Conservation (phyloP, 2,329 filamentous ascomycete species). For the Rhinocladiella mackenziei region DNA sequence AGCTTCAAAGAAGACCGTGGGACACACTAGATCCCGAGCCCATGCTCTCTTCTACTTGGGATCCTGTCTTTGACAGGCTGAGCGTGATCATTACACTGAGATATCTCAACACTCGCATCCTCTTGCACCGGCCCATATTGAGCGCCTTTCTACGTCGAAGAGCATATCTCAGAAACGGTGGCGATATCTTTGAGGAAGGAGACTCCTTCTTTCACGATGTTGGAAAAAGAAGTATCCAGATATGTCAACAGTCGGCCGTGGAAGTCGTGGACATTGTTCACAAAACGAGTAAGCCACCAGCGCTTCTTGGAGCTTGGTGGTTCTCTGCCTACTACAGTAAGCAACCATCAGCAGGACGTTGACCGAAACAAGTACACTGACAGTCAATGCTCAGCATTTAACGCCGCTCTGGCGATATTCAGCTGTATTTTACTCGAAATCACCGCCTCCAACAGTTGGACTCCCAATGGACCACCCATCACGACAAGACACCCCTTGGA, state of each 20-base stretch:
- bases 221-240: conserved; percentile 26
- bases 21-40: conserved; percentile 14
- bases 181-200: conserved; percentile 5
- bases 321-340: conserved; percentile 40
- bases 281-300: conserved; percentile 19
- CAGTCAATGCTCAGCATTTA: conserved; percentile 30
- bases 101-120: conserved; percentile 21
- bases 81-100: conserved; percentile 23
- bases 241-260: conserved; percentile 34
- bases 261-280: conserved; percentile 35
- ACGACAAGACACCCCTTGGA: conserved; percentile 10
- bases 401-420: conserved; percentile 37
- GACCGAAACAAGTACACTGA: conserved; percentile 20
- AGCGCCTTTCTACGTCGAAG: conserved; percentile 20
- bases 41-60: conserved; percentile 14
- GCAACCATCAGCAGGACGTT: conserved; percentile 9
- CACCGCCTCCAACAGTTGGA: conserved; percentile 11
- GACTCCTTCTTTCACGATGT: conserved; percentile 21
- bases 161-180: conserved; percentile 2
- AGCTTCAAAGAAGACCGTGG: conserved; percentile 20
- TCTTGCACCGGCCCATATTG: conserved; percentile 20
- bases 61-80: conserved; percentile 21
- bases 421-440: conserved; percentile 25
- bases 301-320: conserved; percentile 41
- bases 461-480: conserved; percentile 5